These are phyloP conservation scores for Oehlia diaphana DNA, from an alignment of 192 early-diverging fungal genomes.

Conservation along the genomic window DNA sequence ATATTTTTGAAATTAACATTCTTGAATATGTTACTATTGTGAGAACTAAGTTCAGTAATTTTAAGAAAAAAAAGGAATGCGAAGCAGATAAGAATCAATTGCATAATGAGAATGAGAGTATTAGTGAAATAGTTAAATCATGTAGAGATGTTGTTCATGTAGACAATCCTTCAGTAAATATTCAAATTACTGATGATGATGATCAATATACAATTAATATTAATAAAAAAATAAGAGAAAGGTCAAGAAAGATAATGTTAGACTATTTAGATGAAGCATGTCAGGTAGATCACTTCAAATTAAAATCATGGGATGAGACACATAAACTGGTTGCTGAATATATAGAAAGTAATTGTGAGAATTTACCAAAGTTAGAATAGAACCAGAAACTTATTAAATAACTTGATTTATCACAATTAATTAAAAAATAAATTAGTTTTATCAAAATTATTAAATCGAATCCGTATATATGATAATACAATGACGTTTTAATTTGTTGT, in stretches of 20 bases:
- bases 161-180: background rate
- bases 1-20: background rate
- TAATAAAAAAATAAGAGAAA: background rate
- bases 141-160: background rate
- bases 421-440: too few relatives aligned
- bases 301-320: too few relatives aligned
- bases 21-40: conserved; percentile 5
- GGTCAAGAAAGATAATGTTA: background rate
- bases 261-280: background rate
- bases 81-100: background rate
- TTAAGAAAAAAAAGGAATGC: background rate
- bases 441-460: too few relatives aligned
- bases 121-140: background rate
- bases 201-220: background rate
- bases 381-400: too few relatives aligned
- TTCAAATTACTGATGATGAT: too few relatives aligned
- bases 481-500: too few relatives aligned
- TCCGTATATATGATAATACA: too few relatives aligned
- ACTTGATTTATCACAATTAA: too few relatives aligned
- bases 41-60: background rate
- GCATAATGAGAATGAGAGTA: background rate
- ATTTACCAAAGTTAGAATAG: too few relatives aligned
- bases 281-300: too few relatives aligned
- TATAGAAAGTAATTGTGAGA: too few relatives aligned
- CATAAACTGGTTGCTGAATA: too few relatives aligned